Evolutionary conservation across 345 rosid species (phyloP), one percentile per base, ranked within the genome.

Genomic region (Aquilaria malaccensis): DNA sequence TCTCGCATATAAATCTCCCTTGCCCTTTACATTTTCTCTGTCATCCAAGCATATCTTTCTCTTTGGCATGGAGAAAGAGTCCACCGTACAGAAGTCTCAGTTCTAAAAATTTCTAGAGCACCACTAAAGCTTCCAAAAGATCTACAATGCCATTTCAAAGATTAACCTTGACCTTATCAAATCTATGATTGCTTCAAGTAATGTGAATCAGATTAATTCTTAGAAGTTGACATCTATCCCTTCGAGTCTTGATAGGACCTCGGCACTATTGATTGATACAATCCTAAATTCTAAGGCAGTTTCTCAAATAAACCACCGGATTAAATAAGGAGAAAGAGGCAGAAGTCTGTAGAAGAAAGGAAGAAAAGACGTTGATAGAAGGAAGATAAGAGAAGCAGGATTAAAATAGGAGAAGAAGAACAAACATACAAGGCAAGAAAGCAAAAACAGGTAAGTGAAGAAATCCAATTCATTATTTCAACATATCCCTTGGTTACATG

Each of bases 111-210:
- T 74, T 37, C 72, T 84, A 53, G 63, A 74, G 45, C 91, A 88
- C 55, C 87, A 83, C 45, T 76, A 83, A 37, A 91, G 89, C 77
- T 85, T 85, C 58, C 88, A 87, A 74, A 95, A 92, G 9, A 78
- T 86, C 50, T 96, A 91, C 72, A 68, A 88, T 10, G 89, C 89
- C 59, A 88, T 93, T 65, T 89, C 98, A 13, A 89, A 81, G 81
- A 84, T 93, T 6, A 77, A 89, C 67, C 97, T 96, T 0, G 83
- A 81, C 74, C 74, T 93, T 43, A 75, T 93, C 33, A 85, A 75
- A 69, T 84, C 92, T 6, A 81, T 93, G 64, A 77, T 93, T 70
- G 69, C 84, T 41, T 85, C 88, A 6, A 78, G 76, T 58, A 50
- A 15, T 11, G 55, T 33, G 33, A 52, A 49, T n/a, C 66, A 11